A percentile compares a stretch with the other conserved stretches of the same genome.
These are phyloP conservation scores for Monosporascus sp. DNA, from an alignment of 2,329 filamentous ascomycete species.

Conservation along the genomic window DNA sequence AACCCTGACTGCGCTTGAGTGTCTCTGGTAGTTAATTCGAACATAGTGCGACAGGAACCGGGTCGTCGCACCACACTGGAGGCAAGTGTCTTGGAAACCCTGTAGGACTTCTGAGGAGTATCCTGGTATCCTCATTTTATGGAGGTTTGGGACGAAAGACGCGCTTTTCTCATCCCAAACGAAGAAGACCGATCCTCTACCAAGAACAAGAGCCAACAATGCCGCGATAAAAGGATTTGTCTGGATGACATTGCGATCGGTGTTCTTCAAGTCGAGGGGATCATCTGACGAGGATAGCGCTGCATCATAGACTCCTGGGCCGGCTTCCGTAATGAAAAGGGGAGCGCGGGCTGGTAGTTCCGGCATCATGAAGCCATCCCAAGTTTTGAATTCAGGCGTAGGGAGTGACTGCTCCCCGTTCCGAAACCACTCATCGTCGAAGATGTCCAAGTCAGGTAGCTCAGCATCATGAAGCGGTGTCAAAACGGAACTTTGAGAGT, in stretches of 20 bases:
- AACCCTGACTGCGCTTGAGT: conserved; percentile 41
- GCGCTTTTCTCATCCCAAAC: conserved; percentile 47
- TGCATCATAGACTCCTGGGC: conserved; percentile 61
- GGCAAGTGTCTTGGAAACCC: conserved; percentile 41
- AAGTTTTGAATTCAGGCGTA: conserved; percentile 52
- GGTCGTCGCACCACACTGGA: conserved; percentile 42
- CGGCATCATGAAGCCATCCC: conserved; percentile 58
- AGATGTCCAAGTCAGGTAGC: conserved; percentile 20
- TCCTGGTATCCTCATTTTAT: conserved; percentile 48
- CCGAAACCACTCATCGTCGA: conserved; percentile 44
- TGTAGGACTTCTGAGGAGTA: conserved; percentile 46
- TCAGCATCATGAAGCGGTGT: conserved; percentile 19
- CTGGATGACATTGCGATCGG: conserved; percentile 39
- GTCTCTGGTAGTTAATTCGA: conserved; percentile 38
- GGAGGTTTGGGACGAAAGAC: conserved; percentile 46
- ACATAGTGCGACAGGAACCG: conserved; percentile 43
- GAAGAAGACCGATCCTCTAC: conserved; percentile 69
- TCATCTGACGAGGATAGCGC: conserved; percentile 41
- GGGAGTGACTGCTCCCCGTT: conserved; percentile 27
- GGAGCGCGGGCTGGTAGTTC: conserved; percentile 36
- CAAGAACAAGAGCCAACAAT: conserved; percentile 62
- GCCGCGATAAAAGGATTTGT: conserved; percentile 47
- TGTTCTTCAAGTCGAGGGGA: conserved; percentile 33
- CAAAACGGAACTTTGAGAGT: conserved; percentile 1
- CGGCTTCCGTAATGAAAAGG: conserved; percentile 64